Evolutionary conservation across 2,329 filamentous ascomycete genomes (phyloP).

Genomic region (Aureobasidium sp.): DNA sequence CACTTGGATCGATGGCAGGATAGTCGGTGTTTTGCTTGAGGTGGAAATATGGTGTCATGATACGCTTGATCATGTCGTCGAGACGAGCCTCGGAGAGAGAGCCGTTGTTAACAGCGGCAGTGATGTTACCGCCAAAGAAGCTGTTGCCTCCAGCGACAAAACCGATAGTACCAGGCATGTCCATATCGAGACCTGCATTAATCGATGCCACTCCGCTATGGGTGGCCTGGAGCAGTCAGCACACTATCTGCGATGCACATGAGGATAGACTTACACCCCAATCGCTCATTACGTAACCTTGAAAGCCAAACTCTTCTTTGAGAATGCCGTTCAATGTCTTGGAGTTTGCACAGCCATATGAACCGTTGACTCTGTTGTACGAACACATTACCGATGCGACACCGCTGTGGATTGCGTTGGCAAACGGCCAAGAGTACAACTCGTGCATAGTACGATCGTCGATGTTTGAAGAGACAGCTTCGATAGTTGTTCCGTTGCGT

Average conservation of each 20-base stretch:
- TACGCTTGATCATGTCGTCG: conserved; percentile 42
- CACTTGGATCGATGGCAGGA: conserved; percentile 31
- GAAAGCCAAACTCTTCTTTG: conserved; percentile 79
- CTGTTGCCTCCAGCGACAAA: conserved; percentile 21
- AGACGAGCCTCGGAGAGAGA: conserved; percentile 35
- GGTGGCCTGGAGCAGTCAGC: conserved; percentile 33
- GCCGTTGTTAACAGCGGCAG: conserved; percentile 34
- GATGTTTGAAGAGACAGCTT: conserved; percentile 28
- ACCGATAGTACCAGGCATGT: conserved; percentile 33
- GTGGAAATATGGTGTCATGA: conserved; percentile 42
- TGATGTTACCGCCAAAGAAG: conserved; percentile 34
- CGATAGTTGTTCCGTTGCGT: conserved; percentile 26
- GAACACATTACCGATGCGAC: conserved; percentile 77
- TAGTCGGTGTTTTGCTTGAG: conserved; percentile 37
- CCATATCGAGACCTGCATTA: conserved; percentile 44
- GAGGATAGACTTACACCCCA: conserved; percentile 42
- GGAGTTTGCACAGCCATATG: conserved; percentile 62
- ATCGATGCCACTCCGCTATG: conserved; percentile 39
- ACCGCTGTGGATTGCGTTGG: conserved; percentile 59
- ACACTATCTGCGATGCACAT: background rate
- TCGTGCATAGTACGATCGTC: conserved; percentile 62
- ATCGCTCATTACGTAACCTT: conserved; percentile 71
- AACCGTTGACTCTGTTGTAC: conserved; percentile 51
- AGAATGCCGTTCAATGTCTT: conserved; percentile 72
- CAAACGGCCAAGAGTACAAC: conserved; percentile 60